Percentiles rank a stretch among this genome's conserved stretches.
These are phyloP conservation scores for Silene latifolia DNA, from an alignment of 148 eudicot genomes.

Conservation along the genomic window DNA sequence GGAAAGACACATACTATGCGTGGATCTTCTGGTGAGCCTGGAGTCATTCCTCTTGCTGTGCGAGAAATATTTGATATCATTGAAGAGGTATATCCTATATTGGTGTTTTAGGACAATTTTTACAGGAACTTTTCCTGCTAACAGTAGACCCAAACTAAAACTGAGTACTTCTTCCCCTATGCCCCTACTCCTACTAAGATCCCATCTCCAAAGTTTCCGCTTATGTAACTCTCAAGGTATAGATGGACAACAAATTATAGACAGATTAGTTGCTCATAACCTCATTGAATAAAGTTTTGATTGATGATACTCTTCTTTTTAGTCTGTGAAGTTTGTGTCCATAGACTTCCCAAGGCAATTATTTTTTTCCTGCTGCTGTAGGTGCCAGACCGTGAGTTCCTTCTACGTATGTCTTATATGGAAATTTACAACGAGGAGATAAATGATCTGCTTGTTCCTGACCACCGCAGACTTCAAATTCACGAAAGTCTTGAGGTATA, in stretches of 20 bases:
- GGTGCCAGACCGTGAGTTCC: slow-evolving; percentile 82
- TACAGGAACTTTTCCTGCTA: neutral
- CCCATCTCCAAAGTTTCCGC: neutral
- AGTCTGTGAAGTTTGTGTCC: neutral
- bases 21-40: slow-evolving; percentile 72
- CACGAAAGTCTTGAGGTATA: slow-evolving; percentile 90
- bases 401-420: slow-evolving; percentile 93
- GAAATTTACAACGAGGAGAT: slow-evolving; percentile 97
- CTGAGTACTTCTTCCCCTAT: neutral
- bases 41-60: slow-evolving; percentile 91
- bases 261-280: neutral
- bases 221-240: neutral
- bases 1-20: slow-evolving; percentile 99
- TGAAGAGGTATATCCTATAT: slow-evolving; percentile 54
- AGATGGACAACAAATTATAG: neutral
- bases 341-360: neutral
- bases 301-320: neutral
- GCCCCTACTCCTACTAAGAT: neutral
- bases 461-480: slow-evolving; percentile 81
- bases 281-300: neutral
- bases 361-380: slow-evolving; percentile 19
- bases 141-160: neutral
- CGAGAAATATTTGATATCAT: slow-evolving; percentile 64
- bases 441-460: slow-evolving; percentile 90
- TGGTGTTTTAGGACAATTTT: neutral